Evolutionary conservation across 306 rosid genomes (phyloP).

Genomic region (Urtica urens): DNA sequence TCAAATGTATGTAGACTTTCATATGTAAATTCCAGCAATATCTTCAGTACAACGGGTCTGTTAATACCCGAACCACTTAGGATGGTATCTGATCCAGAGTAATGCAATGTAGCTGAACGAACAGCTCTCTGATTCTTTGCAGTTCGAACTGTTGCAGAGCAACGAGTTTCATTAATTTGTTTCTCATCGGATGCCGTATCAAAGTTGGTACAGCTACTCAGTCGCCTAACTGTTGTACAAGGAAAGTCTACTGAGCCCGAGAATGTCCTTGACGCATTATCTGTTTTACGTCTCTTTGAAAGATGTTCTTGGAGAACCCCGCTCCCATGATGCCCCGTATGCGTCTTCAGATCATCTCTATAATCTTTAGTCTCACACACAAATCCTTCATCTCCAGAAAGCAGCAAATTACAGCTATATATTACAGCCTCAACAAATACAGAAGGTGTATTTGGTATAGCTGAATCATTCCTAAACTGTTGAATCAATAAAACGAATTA

Average conservation of each 20-base stretch:
- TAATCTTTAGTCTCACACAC: conserved; percentile 21
- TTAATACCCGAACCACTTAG: conserved; percentile 19
- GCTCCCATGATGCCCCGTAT: conserved; percentile 20
- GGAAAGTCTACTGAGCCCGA: conserved; percentile 22
- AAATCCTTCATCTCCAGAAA: conserved; percentile 26
- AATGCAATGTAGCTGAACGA: conserved; percentile 36
- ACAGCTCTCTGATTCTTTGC: conserved; percentile 20
- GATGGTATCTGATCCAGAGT: conserved; percentile 18
- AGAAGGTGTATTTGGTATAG: conserved; percentile 29
- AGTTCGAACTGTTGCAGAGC: conserved; percentile 39
- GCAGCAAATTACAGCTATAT: conserved; percentile 45
- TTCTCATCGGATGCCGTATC: conserved; percentile 21
- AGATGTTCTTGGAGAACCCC: conserved; percentile 21
- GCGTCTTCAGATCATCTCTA: conserved; percentile 22
- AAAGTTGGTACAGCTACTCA: conserved; percentile 32
- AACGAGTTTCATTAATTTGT: conserved; percentile 30
- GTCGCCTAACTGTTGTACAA: conserved; percentile 22
- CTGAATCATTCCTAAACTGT: conserved; percentile 40
- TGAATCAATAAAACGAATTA: conserved; percentile 16
- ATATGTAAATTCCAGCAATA: conserved; percentile 61
- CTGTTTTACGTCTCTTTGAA: conserved; percentile 47
- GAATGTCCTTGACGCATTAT: conserved; percentile 16
- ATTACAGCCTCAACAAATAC: conserved; percentile 65
- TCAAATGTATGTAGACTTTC: conserved; percentile 48
- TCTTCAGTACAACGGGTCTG: conserved; percentile 33